phyloP scores from a whole-genome alignment of 2,329 filamentous ascomycete species.

The Mycogone perniciosa region DNA sequence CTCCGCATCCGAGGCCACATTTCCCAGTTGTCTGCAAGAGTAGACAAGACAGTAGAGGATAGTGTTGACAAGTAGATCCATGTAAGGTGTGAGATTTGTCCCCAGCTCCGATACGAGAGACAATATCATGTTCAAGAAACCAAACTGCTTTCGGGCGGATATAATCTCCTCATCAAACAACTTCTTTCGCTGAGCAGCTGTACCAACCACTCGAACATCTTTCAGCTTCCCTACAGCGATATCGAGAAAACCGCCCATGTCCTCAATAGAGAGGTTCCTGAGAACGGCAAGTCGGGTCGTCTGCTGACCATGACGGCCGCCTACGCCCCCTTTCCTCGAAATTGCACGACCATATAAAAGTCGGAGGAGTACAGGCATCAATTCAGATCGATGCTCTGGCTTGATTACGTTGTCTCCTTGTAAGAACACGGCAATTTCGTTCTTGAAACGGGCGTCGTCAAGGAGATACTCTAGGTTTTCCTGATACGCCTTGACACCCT shows the following conservation, averaged over 20 bases:
- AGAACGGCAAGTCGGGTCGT: constrained; percentile 75
- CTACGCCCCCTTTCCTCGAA: constrained; percentile 68
- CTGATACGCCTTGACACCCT: constrained; percentile 68
- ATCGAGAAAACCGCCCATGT: constrained; percentile 74
- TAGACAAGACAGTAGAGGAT: constrained; percentile 75
- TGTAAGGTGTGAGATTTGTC: constrained; percentile 61
- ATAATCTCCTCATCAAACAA: constrained; percentile 54
- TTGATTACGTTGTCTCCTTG: constrained; percentile 68
- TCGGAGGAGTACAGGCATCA: constrained; percentile 83
- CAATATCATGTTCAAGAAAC: constrained; percentile 86
- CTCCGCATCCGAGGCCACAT: constrained; percentile 22
- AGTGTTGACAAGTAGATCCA: constrained; percentile 63
- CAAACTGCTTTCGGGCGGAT: constrained; percentile 72
- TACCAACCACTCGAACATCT: constrained; percentile 51
- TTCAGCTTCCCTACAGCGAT: constrained; percentile 71
- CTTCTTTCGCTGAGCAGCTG: constrained; percentile 41
- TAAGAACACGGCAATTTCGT: constrained; percentile 86
- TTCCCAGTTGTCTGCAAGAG: constrained; percentile 55
- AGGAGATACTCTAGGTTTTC: constrained; percentile 81
- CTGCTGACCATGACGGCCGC: constrained; percentile 74
- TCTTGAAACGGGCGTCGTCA: constrained; percentile 86
- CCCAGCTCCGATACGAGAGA: constrained; percentile 82
- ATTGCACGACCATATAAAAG: constrained; percentile 87
- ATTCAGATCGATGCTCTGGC: constrained; percentile 60
- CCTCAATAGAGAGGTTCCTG: constrained; percentile 65